A percentile compares a stretch with the other conserved stretches of the same genome.
phyloP scores from a whole-genome alignment of 2,329 filamentous ascomycete species.

The Neofusicoccum kwambonambiense region DNA sequence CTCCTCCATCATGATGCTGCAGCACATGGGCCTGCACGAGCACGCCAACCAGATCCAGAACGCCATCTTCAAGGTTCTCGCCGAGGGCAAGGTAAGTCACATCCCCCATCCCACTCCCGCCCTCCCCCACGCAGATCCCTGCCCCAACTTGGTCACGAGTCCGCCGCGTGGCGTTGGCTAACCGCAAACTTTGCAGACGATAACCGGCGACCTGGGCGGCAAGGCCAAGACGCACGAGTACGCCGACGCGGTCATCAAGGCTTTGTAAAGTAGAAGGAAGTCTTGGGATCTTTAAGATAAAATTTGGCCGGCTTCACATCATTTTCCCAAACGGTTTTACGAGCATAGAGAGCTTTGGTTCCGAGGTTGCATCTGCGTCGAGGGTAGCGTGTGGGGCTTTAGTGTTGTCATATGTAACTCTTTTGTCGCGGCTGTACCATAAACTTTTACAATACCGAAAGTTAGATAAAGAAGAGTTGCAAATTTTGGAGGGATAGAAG shows the following conservation, averaged over 20 bases:
- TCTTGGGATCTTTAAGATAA: neutral
- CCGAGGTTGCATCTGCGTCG: neutral
- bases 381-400: neutral
- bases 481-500: neutral
- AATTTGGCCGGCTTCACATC: neutral
- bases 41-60: constrained; percentile 87
- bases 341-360: constrained; percentile 4
- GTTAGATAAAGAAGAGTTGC: neutral
- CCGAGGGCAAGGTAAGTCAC: constrained; percentile 78
- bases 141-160: constrained; percentile 18
- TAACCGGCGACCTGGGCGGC: constrained; percentile 94
- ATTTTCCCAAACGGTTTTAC: neutral
- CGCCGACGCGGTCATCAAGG: constrained; percentile 82
- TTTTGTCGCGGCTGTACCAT: constrained; percentile 10
- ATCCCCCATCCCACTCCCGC: neutral
- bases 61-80: constrained; percentile 91
- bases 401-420: constrained; percentile 8
- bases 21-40: constrained; percentile 89
- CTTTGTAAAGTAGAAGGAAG: constrained; percentile 35
- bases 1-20: constrained; percentile 98
- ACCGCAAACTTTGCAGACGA: constrained; percentile 46
- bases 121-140: constrained; percentile 18
- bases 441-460: neutral
- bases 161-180: constrained; percentile 13
- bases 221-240: constrained; percentile 96